Percentiles rank a stretch among this genome's conserved stretches.
Evolutionary conservation across 805 yeast genomes (phyloP).

Genomic region (Alloascoidea africana): DNA sequence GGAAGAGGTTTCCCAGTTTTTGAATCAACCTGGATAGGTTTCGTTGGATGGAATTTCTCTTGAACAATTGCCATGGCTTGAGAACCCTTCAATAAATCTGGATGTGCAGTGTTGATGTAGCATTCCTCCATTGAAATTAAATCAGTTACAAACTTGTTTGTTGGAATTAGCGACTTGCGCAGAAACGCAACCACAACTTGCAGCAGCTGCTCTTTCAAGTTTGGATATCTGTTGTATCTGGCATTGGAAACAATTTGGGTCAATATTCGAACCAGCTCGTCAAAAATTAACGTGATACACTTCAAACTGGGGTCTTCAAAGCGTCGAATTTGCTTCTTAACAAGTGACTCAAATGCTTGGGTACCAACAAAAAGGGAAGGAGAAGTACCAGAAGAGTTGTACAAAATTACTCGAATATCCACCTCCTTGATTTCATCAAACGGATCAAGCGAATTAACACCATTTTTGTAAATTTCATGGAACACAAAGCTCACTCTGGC

Average conservation of each 20-base stretch:
- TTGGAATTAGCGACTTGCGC: constrained; percentile 68
- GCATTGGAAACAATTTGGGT: constrained; percentile 73
- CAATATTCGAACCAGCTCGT: constrained; percentile 83
- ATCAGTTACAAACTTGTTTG: constrained; percentile 73
- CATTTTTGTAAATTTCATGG: constrained; percentile 90
- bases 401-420: constrained; percentile 92
- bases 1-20: constrained; percentile 75
- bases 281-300: constrained; percentile 82
- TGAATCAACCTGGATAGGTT: constrained; percentile 71
- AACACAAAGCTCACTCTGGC: constrained; percentile 95
- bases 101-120: constrained; percentile 95
- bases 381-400: constrained; percentile 91
- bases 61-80: constrained; percentile 89
- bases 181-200: constrained; percentile 67
- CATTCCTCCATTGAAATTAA: constrained; percentile 79
- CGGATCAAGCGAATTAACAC: constrained; percentile 84
- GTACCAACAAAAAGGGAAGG: constrained; percentile 96
- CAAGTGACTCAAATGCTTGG: constrained; percentile 90
- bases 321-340: constrained; percentile 83
- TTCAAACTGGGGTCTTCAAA: constrained; percentile 88
- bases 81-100: constrained; percentile 88
- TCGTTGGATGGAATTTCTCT: constrained; percentile 67
- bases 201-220: constrained; percentile 73
- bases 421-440: constrained; percentile 92
- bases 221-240: constrained; percentile 80